Evolutionary conservation across 352 stramenopile genomes (phyloP).

Genomic region (Hyaloperonospora brassicae): DNA sequence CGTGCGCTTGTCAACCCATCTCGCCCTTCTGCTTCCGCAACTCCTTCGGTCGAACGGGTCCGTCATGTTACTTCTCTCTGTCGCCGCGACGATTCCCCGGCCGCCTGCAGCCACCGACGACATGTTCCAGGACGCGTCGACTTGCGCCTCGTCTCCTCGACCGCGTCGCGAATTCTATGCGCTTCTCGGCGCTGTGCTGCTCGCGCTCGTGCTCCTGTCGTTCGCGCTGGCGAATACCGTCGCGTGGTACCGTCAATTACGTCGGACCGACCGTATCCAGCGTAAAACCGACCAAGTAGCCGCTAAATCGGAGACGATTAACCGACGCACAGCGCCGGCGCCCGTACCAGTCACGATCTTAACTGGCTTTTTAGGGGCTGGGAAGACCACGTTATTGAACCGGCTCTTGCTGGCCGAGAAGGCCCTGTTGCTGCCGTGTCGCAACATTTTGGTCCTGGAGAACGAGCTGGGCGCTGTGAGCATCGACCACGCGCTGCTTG

Average conservation of each 20-base stretch:
- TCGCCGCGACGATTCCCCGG: constrained; percentile 1
- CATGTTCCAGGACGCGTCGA: not conserved
- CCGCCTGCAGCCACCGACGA: constrained; percentile 3
- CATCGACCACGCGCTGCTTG: constrained; percentile 59
- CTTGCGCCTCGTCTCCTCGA: constrained; percentile 6
- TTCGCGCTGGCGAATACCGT: constrained; percentile 55
- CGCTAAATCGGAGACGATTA: constrained; percentile 3
- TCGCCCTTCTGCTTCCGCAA: no score
- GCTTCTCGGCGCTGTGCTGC: constrained; percentile 26
- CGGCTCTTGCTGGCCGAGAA: constrained; percentile 85
- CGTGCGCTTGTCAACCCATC: no score
- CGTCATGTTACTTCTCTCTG: constrained; percentile 5
- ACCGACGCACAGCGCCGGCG: not conserved
- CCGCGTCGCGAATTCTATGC: constrained; percentile 20
- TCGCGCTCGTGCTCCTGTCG: constrained; percentile 38
- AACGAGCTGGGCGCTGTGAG: constrained; percentile 63
- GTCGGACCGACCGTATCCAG: constrained; percentile 48
- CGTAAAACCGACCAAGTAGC: constrained; percentile 48
- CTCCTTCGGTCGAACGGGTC: no score
- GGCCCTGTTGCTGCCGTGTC: constrained; percentile 48
- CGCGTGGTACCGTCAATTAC: constrained; percentile 55
- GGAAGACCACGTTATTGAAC: constrained; percentile 96
- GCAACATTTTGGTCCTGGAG: constrained; percentile 95
- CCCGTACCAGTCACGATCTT: constrained; percentile 88
- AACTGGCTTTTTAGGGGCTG: constrained; percentile 91